Percentiles rank a stretch among this genome's conserved stretches.
Conservation (phyloP, 73 alveolate genomes). For the Paramecium bursaria region DNA sequence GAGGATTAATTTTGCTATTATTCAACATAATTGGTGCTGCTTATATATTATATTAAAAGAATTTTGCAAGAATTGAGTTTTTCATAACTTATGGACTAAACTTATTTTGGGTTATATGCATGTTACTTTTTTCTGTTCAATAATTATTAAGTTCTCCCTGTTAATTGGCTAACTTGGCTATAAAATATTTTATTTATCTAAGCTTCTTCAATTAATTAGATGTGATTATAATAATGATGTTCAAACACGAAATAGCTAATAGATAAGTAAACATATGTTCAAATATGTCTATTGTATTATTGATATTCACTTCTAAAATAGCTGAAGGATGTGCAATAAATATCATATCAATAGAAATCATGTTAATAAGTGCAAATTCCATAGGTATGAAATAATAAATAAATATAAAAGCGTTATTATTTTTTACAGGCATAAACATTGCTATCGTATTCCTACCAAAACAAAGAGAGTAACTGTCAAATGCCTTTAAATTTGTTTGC, state of each 20-base stretch:
- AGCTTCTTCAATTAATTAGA: slow-evolving; percentile 8
- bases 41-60: slow-evolving; percentile 43
- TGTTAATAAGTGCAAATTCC: slow-evolving; percentile 27
- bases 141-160: slow-evolving; percentile 8
- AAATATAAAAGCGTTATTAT: neutral
- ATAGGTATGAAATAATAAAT: too few species aligned
- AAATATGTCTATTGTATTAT: slow-evolving; percentile 28
- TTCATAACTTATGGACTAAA: slow-evolving; percentile 46
- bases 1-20: slow-evolving; percentile 9
- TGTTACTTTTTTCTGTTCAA: slow-evolving; percentile 20
- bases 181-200: neutral
- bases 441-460: slow-evolving; percentile 31
- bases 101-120: neutral
- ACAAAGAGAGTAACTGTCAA: slow-evolving; percentile 27
- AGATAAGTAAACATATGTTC: slow-evolving; percentile 42
- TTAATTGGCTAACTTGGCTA: neutral
- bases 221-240: slow-evolving; percentile 42
- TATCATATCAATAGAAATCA: slow-evolving; percentile 19
- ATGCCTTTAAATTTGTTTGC: slow-evolving; percentile 51
- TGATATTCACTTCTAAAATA: neutral
- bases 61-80: slow-evolving; percentile 53
- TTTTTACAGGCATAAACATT: slow-evolving; percentile 12
- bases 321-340: slow-evolving; percentile 47
- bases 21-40: slow-evolving; percentile 19
- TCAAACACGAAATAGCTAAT: slow-evolving; percentile 44